Evolutionary conservation across 208 protist species (phyloP), one percentile per base, ranked within the genome.

Genomic region (Herpetomonas muscarum): DNA sequence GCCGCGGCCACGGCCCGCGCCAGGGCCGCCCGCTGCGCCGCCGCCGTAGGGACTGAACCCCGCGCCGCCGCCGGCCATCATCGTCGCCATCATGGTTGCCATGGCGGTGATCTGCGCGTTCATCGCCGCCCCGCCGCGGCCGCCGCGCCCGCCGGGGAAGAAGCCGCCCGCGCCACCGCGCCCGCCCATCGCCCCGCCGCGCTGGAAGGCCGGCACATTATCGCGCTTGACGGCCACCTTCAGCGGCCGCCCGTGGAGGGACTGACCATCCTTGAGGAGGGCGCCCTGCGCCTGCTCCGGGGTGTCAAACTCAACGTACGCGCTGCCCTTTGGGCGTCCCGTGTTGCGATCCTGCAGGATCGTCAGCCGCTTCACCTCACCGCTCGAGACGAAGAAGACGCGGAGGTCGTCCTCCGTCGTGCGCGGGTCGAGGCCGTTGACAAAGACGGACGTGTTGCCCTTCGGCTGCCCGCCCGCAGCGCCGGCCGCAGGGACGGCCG

Each of bases 231-330:
- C 49, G 7, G 80, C 79, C 31, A 95, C 79, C 52, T 76, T 90
- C 55, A 95, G 64, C 28, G 89, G 85, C 59, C 78, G 87, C 0
- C 89, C 89, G 46, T 95, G 89, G 9, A 91, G 67, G 7, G 85
- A 79, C 65, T 95, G 89, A 3, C 81, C 81, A 45, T 95, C 80
- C 74, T 95, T 95, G 26, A 90, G 59, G 10, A 94, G 9, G 6
- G 91, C 93, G 19, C 81, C 75, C 37, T 87, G 61, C 5, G 92
- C 87, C 56, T 94, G 74, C 48, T 94, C 87, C 41, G 71, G 67
- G 1, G 72, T 79, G n/a, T 88, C 86, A 53, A 97, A 97, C 65
- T 97, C 87, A 25, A 97, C 74, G 71, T 97, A 97, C 10, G 91
- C 89, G 25, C 56, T 96, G 24, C 95, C 96, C 62, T 97, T 97